Evolutionary conservation across 306 rosid species (phyloP).

Genomic region (Vigna nakashimae): DNA sequence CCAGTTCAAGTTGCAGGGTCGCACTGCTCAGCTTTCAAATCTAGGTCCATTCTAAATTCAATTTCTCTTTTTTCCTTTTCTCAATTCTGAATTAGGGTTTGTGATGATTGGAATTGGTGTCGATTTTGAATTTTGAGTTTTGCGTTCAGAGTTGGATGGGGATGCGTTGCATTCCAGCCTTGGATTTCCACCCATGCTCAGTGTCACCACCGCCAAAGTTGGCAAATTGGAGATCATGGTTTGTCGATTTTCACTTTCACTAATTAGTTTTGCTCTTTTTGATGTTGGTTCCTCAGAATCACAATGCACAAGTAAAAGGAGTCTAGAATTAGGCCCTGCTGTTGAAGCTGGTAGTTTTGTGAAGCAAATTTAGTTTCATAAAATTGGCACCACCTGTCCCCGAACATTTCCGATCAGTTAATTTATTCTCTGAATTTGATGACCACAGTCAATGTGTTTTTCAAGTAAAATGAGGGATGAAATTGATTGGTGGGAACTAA

Average conservation of each 20-base stretch:
- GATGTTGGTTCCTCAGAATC: conserved; percentile 35
- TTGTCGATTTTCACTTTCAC: conserved; percentile 38
- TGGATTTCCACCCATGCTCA: conserved; percentile 89
- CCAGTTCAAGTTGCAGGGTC: conserved; percentile 94
- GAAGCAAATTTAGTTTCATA: not conserved
- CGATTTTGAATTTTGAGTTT: conserved; percentile 22
- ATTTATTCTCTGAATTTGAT: not conserved
- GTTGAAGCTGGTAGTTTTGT: not conserved
- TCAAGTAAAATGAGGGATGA: not conserved
- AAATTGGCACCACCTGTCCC: not conserved
- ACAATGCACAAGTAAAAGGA: not conserved
- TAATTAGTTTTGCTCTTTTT: not conserved
- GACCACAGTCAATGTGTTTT: not conserved
- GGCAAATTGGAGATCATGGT: conserved; percentile 89
- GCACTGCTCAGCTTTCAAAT: conserved; percentile 84
- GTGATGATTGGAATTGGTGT: conserved; percentile 13
- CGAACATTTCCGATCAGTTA: not conserved
- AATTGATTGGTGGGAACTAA: not conserved
- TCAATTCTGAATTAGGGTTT: conserved; percentile 1
- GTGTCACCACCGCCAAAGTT: conserved; percentile 82
- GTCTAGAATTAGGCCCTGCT: not conserved
- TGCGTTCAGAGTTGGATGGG: conserved; percentile 72
- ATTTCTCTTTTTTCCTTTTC: not conserved
- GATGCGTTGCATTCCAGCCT: conserved; percentile 93
- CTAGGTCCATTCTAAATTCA: conserved; percentile 58